phyloP scores from a whole-genome alignment of 2,329 filamentous ascomycete species.

The Bipolaris zeicola region DNA sequence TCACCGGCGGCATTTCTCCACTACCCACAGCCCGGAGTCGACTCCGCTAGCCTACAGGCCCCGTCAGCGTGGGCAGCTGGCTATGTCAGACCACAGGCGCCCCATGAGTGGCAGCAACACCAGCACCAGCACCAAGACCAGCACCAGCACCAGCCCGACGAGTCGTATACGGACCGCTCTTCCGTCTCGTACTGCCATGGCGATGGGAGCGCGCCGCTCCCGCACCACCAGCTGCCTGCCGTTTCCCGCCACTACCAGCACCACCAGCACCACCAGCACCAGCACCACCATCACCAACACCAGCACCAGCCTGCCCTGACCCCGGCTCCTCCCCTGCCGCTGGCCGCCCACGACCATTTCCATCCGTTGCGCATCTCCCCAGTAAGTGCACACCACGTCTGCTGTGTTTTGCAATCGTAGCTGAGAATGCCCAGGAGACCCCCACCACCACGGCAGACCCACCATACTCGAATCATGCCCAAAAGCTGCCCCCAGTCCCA shows the following conservation, averaged over 20 bases:
- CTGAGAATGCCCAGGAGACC: constrained; percentile 31
- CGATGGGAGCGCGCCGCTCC: constrained; percentile 18
- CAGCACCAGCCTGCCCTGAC: constrained; percentile 11
- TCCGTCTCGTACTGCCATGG: constrained; percentile 26
- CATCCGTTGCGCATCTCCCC: constrained; percentile 26
- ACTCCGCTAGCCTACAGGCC: constrained; percentile 30
- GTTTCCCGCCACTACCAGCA: constrained; percentile 21
- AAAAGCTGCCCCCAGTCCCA: constrained; percentile 28
- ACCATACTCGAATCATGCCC: constrained; percentile 29
- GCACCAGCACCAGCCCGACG: constrained; percentile 14
- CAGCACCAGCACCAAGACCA: neutral
- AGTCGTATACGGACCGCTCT: constrained; percentile 25
- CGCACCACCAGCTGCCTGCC: constrained; percentile 14
- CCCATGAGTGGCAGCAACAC: constrained; percentile 26
- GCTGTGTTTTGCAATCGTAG: constrained; percentile 14
- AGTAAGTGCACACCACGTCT: constrained; percentile 26
- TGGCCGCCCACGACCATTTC: constrained; percentile 19
- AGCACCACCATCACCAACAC: constrained; percentile 16
- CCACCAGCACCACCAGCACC: constrained; percentile 19
- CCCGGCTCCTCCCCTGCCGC: constrained; percentile 4
- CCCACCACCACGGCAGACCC: constrained; percentile 29
- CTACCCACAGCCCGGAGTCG: constrained; percentile 32
- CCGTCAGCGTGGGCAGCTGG: constrained; percentile 27
- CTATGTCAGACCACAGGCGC: constrained; percentile 21
- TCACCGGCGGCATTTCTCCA: constrained; percentile 31